phyloP scores from a whole-genome alignment of 208 protist genomes.

The Leishmania martiniquensis region DNA sequence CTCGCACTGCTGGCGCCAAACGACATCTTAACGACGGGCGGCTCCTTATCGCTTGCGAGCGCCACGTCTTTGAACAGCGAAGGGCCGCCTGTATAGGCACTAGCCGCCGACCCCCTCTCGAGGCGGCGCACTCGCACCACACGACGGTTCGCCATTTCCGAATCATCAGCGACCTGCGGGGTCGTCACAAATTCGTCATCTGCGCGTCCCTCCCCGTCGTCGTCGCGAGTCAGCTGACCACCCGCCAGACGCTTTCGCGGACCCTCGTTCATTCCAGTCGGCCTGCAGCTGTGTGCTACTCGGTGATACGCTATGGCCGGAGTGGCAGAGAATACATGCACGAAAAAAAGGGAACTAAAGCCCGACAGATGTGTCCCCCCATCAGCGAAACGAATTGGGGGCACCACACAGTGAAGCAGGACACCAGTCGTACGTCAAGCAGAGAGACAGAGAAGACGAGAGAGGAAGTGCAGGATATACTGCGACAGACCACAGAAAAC shows the following conservation, averaged over 20 bases:
- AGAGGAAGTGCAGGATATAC: background rate
- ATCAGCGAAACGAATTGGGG: background rate
- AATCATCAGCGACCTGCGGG: slow-evolving; percentile 52
- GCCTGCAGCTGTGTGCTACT: background rate
- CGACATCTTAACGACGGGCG: slow-evolving; percentile 10
- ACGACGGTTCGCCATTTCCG: slow-evolving; percentile 71
- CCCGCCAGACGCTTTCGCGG: slow-evolving; percentile 42
- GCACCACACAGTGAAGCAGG: background rate
- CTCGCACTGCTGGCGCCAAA: slow-evolving; percentile 15
- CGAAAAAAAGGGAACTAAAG: background rate
- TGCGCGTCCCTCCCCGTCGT: slow-evolving; percentile 34
- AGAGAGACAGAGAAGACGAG: background rate
- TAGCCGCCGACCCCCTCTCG: slow-evolving; percentile 8
- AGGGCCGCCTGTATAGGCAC: background rate
- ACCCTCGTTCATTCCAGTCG: slow-evolving; percentile 18
- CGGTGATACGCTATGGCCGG: background rate
- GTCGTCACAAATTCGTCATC: slow-evolving; percentile 56
- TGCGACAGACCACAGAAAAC: background rate
- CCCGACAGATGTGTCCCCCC: background rate
- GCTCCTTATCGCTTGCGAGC: slow-evolving; percentile 9
- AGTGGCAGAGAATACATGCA: background rate
- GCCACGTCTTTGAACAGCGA: slow-evolving; percentile 50
- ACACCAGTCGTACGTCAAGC: background rate
- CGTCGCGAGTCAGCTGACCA: slow-evolving; percentile 33
- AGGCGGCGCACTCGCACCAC: slow-evolving; percentile 56